Evolutionary conservation across 495 filamentous ascomycete genomes (phyloP).

Genomic region (Hypoxylon lenormandii): DNA sequence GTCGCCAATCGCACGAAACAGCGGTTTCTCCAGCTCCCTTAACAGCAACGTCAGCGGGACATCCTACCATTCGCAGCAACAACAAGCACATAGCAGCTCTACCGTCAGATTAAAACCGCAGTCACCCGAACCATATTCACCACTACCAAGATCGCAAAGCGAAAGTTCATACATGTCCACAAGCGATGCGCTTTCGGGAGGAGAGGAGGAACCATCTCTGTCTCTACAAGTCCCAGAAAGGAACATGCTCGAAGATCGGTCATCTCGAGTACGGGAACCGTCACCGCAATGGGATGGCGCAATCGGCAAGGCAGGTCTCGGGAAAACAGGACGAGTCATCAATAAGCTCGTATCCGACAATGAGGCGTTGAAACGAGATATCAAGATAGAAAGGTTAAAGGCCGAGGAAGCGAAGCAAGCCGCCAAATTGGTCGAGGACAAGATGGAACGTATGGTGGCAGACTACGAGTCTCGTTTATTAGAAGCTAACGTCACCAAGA

Average conservation of each 20-base stretch:
- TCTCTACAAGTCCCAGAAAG: conserved; percentile 44
- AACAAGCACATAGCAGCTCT: conserved; percentile 43
- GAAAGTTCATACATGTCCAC: conserved; percentile 36
- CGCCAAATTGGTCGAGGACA: conserved; percentile 77
- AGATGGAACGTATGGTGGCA: conserved; percentile 73
- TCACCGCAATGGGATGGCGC: conserved; percentile 74
- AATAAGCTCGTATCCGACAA: conserved; percentile 89
- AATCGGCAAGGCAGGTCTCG: conserved; percentile 80
- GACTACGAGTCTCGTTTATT: conserved; percentile 76
- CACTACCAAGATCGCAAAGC: conserved; percentile 29
- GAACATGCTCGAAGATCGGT: conserved; percentile 52
- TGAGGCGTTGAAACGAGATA: conserved; percentile 82
- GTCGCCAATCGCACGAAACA: conserved; percentile 54
- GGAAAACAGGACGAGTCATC: conserved; percentile 93
- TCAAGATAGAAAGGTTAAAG: conserved; percentile 76
- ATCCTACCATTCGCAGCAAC: conserved; percentile 54
- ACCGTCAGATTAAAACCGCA: conserved; percentile 50
- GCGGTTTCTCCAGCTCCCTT: conserved; percentile 62
- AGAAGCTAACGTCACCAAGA: conserved; percentile 76
- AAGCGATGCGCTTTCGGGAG: conserved; percentile 30
- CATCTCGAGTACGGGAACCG: conserved; percentile 30
- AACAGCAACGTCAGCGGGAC: conserved; percentile 60
- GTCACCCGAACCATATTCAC: conserved; percentile 33
- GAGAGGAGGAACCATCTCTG: conserved; percentile 22
- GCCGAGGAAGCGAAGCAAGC: conserved; percentile 79